These are phyloP conservation scores for Hemileia vastatrix DNA, from an alignment of 1,284 basidiomycete genomes.

Conservation along the genomic window DNA sequence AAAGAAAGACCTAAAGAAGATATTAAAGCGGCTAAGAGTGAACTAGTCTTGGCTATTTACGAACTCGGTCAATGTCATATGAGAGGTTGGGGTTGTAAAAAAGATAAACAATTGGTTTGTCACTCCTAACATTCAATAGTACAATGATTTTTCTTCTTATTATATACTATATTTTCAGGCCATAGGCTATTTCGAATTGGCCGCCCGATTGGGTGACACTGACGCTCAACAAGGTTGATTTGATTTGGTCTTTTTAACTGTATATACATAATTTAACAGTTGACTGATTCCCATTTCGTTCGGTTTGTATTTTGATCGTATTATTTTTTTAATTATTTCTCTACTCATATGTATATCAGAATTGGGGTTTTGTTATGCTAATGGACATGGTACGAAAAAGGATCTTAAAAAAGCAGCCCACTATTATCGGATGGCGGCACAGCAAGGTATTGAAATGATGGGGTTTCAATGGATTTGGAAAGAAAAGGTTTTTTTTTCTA, in stretches of 20 bases:
- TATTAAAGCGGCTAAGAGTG: constrained; percentile 49
- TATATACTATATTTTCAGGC: constrained; percentile 22
- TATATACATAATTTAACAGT: background rate
- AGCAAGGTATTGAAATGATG: constrained; percentile 67
- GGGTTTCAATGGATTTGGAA: constrained; percentile 82
- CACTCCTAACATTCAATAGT: constrained; percentile 48
- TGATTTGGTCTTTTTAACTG: background rate
- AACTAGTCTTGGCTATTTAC: constrained; percentile 77
- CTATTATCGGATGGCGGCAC: constrained; percentile 76
- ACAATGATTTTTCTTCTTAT: constrained; percentile 11
- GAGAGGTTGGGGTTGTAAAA: constrained; percentile 75
- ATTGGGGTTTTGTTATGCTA: constrained; percentile 69
- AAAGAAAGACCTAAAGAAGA: constrained; percentile 43
- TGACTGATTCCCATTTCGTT: background rate
- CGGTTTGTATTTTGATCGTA: background rate
- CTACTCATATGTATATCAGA: constrained; percentile 25
- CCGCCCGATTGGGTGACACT: constrained; percentile 69
- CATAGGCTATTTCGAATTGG: constrained; percentile 69
- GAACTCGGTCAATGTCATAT: constrained; percentile 87
- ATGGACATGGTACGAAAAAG: constrained; percentile 81
- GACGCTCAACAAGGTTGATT: constrained; percentile 67
- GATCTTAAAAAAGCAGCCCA: constrained; percentile 72
- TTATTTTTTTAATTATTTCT: background rate
- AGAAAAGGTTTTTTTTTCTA: constrained; percentile 10
- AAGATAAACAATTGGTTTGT: constrained; percentile 76